These are phyloP conservation scores for Suillus lakei DNA, from an alignment of 768 basidiomycete genomes.

Conservation along the genomic window DNA sequence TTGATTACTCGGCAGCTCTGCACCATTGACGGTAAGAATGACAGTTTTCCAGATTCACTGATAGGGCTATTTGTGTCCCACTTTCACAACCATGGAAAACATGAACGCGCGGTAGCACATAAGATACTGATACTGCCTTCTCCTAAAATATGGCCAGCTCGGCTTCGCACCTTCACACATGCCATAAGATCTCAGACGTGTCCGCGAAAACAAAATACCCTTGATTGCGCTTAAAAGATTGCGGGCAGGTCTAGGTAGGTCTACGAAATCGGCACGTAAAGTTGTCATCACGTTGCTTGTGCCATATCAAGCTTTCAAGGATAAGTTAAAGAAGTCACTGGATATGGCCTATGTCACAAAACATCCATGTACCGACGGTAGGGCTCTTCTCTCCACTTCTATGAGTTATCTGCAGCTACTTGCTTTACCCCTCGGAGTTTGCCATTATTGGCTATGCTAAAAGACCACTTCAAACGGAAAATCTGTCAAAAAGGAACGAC, in stretches of 20 bases:
- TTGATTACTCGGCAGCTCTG: neutral
- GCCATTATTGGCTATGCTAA: neutral
- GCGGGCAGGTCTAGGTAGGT: neutral
- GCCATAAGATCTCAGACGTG: constrained; percentile 2
- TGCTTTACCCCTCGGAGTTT: neutral
- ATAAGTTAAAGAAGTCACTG: neutral
- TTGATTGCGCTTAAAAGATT: constrained; percentile 1
- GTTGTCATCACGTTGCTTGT: neutral
- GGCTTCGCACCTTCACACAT: neutral
- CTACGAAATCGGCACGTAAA: neutral
- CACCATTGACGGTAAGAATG: neutral
- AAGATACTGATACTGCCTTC: neutral
- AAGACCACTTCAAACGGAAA: neutral
- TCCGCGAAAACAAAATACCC: constrained; percentile 1
- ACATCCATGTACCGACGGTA: neutral
- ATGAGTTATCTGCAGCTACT: neutral
- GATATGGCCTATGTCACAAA: neutral
- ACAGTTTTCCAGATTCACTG: neutral
- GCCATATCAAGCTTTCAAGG: neutral
- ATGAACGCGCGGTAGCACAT: neutral
- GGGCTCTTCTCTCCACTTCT: neutral
- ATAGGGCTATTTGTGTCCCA: neutral
- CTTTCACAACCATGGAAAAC: neutral
- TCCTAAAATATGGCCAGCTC: neutral
- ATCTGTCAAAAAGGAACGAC: neutral